A percentile compares a stretch with the other conserved stretches of the same genome.
Evolutionary conservation across 208 protist species (phyloP).

Genomic region (Trypanosoma rangeli): DNA sequence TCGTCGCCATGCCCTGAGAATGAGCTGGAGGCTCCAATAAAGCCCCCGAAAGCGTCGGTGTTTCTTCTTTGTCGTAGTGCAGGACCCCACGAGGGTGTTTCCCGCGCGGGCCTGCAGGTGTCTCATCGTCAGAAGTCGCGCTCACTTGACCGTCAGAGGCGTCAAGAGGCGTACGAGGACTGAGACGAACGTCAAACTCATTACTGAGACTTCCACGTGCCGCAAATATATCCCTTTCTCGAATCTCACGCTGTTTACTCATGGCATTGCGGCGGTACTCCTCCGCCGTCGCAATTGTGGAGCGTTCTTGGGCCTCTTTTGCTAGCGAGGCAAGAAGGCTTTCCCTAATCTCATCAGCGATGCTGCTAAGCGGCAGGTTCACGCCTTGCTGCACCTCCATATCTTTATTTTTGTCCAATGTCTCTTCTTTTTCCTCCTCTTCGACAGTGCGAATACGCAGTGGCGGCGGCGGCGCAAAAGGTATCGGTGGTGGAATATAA

Average conservation of each 20-base stretch:
- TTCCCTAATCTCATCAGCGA: constrained; percentile 27
- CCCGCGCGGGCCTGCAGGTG: background rate
- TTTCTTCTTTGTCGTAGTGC: background rate
- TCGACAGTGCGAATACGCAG: constrained; percentile 70
- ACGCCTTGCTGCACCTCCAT: constrained; percentile 1
- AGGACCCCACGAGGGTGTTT: background rate
- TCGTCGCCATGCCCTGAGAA: background rate
- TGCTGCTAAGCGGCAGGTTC: constrained; percentile 10
- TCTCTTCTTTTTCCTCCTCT: constrained; percentile 41
- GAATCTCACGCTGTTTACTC: constrained; percentile 23
- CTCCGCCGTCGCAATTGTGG: constrained; percentile 38
- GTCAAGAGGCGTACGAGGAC: constrained; percentile 24
- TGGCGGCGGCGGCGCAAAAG: constrained; percentile 48
- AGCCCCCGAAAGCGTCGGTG: background rate
- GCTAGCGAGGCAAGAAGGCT: constrained; percentile 18
- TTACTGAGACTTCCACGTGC: constrained; percentile 36
- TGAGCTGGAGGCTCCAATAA: background rate
- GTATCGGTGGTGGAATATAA: constrained; percentile 31
- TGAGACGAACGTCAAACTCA: constrained; percentile 53
- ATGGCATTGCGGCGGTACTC: constrained; percentile 27
- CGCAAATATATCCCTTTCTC: constrained; percentile 40
- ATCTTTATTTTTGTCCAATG: constrained; percentile 1
- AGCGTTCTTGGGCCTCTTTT: constrained; percentile 42
- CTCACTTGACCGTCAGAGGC: constrained; percentile 46
- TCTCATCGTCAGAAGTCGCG: constrained; percentile 69